Conservation (phyloP, 169 alveolate species). For the Plasmodium ovale region DNA sequence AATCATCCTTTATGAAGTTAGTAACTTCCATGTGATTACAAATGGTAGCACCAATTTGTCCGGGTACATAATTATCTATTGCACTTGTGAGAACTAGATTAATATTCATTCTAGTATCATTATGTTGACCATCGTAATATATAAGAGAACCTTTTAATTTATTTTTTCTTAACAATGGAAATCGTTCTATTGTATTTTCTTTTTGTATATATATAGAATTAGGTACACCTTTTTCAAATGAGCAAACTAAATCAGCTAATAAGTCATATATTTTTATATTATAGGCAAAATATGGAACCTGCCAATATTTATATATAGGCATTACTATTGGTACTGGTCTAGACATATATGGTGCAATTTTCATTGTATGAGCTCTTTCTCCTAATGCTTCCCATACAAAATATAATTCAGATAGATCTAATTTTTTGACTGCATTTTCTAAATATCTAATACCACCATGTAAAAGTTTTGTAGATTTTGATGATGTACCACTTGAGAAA, state of each 20-base stretch:
- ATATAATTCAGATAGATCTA: slow-evolving; percentile 86
- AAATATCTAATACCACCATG: slow-evolving; percentile 97
- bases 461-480: slow-evolving; percentile 93
- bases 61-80: slow-evolving; percentile 87
- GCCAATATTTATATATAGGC: slow-evolving; percentile 91
- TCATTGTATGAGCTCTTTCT: slow-evolving; percentile 93
- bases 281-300: slow-evolving; percentile 90
- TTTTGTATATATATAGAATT: slow-evolving; percentile 81
- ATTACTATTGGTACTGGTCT: slow-evolving; percentile 89
- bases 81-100: slow-evolving; percentile 91
- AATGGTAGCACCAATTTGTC: slow-evolving; percentile 90
- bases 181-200: slow-evolving; percentile 79
- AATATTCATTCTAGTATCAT: slow-evolving; percentile 92
- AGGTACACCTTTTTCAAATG: slow-evolving; percentile 89
- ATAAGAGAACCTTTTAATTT: slow-evolving; percentile 88
- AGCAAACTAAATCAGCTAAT: slow-evolving; percentile 88
- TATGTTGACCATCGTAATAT: slow-evolving; percentile 94
- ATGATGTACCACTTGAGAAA: slow-evolving; percentile 95
- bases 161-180: slow-evolving; percentile 82
- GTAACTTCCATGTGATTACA: slow-evolving; percentile 91
- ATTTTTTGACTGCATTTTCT: slow-evolving; percentile 87
- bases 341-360: slow-evolving; percentile 91
- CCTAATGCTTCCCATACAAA: slow-evolving; percentile 93
- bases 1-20: slow-evolving; percentile 83
- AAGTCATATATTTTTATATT: slow-evolving; percentile 91